Evolutionary conservation across 176 grass and related monocot species (phyloP), one percentile per base, ranked within the genome.

Genomic region (Aegilops bicornis): DNA sequence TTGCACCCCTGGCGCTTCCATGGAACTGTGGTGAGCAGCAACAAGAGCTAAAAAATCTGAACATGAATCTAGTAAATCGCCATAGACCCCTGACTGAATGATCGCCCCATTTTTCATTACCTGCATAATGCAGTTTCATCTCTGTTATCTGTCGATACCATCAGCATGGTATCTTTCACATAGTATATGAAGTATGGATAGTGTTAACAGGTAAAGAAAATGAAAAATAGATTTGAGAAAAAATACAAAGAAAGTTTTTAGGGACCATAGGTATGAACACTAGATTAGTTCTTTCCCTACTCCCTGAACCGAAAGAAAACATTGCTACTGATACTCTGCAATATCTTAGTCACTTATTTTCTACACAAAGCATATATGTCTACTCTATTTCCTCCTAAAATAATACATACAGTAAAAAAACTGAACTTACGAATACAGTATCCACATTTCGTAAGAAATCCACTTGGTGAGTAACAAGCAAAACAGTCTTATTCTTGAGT

Each of bases 1-100:
- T 71, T 92, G 69, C 50, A 72, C 84, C 52, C 92, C 96, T 83
- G 80, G 16, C 10, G 90, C 89, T 42, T 94, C 96, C 88, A 92
- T 98, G n/a, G 96, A 95, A 90, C 91, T 98, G 64, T 95, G 86
- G 81, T 98, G 96, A 86, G 96, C 96, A 74, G 82, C 61, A 80
- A 95, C 93, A 78, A 98, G 91, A 69, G 71, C 91, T 36, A 92
- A 81, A 79, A 98, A 98, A 54, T 98, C 91, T 17, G 89, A 50
- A 35, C 91, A 91, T 33, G 79, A 43, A 77, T 75, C 27, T 76
- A 95, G 78, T 69, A 98, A 80, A 64, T 95, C 88, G n/a, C 24
- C 39, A 30, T 98, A 98, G 74, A 86, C 76, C 22, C 91, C 96
- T 36, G 91, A 95, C 39, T 94, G 91, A 56, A 91, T 89, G 27